These are phyloP conservation scores for Volvariella surrecta DNA, from an alignment of 1,284 basidiomycete genomes.

Conservation along the genomic window DNA sequence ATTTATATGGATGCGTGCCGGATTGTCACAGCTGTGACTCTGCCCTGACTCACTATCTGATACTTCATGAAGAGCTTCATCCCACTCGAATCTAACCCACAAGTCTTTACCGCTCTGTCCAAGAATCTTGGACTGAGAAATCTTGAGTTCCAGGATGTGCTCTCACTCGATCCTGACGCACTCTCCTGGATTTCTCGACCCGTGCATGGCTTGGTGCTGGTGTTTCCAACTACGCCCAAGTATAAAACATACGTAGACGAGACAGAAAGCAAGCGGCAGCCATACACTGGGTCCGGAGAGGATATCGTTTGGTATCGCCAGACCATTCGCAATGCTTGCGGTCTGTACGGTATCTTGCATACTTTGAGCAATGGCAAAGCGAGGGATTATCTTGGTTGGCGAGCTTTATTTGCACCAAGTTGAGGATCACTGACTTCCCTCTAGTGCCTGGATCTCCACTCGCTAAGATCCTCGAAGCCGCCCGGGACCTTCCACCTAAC, in stretches of 20 bases:
- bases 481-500: constrained; percentile 17
- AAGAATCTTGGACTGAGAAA: constrained; percentile 21
- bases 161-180: constrained; percentile 31
- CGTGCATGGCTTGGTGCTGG: constrained; percentile 32
- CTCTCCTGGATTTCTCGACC: constrained; percentile 32
- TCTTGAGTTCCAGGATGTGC: constrained; percentile 36
- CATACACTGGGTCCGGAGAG: constrained; percentile 23
- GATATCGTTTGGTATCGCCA: constrained; percentile 25
- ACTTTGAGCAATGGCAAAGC: constrained; percentile 20
- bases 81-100: constrained; percentile 26
- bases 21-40: too few species aligned
- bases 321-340: constrained; percentile 26
- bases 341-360: constrained; percentile 25
- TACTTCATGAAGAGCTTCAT: constrained; percentile 16
- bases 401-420: neutral
- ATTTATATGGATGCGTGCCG: too few species aligned
- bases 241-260: constrained; percentile 14
- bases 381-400: constrained; percentile 18
- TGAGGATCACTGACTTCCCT: neutral
- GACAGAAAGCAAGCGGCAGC: constrained; percentile 14
- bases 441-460: constrained; percentile 19
- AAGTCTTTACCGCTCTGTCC: constrained; percentile 24
- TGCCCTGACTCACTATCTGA: too few species aligned
- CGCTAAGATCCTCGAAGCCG: constrained; percentile 15
- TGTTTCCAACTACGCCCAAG: constrained; percentile 26